Evolutionary conservation across 768 basidiomycete species (phyloP).

Genomic region (Dentipellis sp.): DNA sequence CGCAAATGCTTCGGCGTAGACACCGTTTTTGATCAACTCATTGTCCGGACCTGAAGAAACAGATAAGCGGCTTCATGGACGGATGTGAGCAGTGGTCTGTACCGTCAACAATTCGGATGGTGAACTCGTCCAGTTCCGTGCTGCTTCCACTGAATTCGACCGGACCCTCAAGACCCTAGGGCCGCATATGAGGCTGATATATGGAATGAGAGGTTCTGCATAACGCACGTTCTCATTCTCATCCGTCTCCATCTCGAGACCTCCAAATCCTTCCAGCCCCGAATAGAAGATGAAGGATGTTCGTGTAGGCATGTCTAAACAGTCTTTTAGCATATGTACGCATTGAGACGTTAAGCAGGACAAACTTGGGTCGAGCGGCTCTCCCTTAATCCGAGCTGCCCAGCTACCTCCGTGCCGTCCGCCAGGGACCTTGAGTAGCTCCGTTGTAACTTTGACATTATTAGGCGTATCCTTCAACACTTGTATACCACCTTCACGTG

Average conservation of each 20-base stretch:
- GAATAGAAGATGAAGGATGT: slow-evolving; percentile 81
- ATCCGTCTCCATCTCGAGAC: slow-evolving; percentile 69
- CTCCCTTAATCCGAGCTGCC: slow-evolving; percentile 77
- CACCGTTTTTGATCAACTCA: slow-evolving; percentile 41
- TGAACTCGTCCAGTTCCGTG: slow-evolving; percentile 76
- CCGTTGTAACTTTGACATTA: slow-evolving; percentile 78
- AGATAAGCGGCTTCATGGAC: neutral
- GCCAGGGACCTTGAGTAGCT: slow-evolving; percentile 79
- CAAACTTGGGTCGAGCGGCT: slow-evolving; percentile 62
- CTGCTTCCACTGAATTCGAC: slow-evolving; percentile 65
- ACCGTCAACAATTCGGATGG: slow-evolving; percentile 75
- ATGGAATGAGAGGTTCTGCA: slow-evolving; percentile 1
- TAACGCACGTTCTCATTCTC: slow-evolving; percentile 59
- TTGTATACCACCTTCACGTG: slow-evolving; percentile 79
- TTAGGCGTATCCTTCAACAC: slow-evolving; percentile 73
- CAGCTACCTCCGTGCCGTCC: slow-evolving; percentile 82
- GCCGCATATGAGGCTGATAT: neutral
- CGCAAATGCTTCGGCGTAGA: slow-evolving; percentile 46
- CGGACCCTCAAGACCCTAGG: slow-evolving; percentile 65
- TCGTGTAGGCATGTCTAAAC: slow-evolving; percentile 36
- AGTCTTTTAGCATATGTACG: neutral
- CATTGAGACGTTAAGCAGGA: neutral
- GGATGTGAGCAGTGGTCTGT: slow-evolving; percentile 7
- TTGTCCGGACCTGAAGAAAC: slow-evolving; percentile 45
- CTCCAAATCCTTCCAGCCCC: slow-evolving; percentile 82